Percentiles rank a stretch among this genome's conserved stretches.
Conservation (phyloP, 2,329 filamentous ascomycete species). For the Clarireedia paspali region DNA sequence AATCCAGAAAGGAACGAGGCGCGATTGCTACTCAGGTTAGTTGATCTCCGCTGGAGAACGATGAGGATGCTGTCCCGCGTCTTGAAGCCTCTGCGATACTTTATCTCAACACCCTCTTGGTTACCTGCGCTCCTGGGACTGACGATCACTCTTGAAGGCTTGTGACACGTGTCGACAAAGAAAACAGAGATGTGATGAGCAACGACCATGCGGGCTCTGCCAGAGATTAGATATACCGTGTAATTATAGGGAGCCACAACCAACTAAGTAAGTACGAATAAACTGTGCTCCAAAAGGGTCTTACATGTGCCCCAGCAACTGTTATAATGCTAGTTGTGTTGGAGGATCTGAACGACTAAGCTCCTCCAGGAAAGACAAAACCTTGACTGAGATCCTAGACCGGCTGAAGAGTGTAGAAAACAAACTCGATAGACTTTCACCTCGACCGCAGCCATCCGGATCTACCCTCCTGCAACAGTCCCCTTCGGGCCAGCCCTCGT, state of each 20-base stretch:
- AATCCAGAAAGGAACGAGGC: conserved; percentile 36
- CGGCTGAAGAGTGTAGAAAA: conserved; percentile 45
- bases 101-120: not conserved
- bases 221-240: conserved; percentile 50
- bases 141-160: conserved; percentile 32
- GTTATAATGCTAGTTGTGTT: not conserved
- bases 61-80: conserved; percentile 1
- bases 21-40: conserved; percentile 41
- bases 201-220: conserved; percentile 52
- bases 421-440: conserved; percentile 41
- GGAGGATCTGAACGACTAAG: conserved; percentile 3
- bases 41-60: not conserved
- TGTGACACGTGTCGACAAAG: conserved; percentile 52
- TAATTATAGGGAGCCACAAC: conserved; percentile 51
- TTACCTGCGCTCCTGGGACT: conserved; percentile 6
- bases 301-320: no score
- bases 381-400: conserved; percentile 52
- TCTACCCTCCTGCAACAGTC: conserved; percentile 21
- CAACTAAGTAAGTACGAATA: conserved; percentile 48
- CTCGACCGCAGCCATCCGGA: conserved; percentile 8
- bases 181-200: conserved; percentile 59
- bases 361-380: conserved; percentile 50
- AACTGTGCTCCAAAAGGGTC: no score
- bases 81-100: not conserved
- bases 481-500: conserved; percentile 22